Evolutionary conservation across 208 protist species (phyloP), one percentile per base, ranked within the genome.

Genomic region (Lotmaria passim): DNA sequence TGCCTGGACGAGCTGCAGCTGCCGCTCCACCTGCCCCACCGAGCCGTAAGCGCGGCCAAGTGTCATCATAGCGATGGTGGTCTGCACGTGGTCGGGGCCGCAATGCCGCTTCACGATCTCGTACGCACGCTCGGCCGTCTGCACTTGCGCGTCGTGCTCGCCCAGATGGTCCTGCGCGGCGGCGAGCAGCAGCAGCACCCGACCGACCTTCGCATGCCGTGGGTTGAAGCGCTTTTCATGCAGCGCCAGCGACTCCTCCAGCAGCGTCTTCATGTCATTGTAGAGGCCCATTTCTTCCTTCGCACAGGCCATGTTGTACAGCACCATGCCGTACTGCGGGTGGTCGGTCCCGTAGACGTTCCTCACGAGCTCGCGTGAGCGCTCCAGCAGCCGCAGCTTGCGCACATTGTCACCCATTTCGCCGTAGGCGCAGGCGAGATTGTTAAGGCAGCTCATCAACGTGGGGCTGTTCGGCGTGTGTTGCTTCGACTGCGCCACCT

Each of bases 361-460:
- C 57, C 64, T 41, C 28, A 94, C 87, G 56, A 94, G 82, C 21
- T 86, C 53, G 15, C 61, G 77, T 33, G 86, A 90, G 15, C 75
- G 79, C 65, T 90, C 81, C 59, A 96, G 87, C 33, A 96, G 65
- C 63, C 86, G 61, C 43, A 92, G 68, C 71, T 96, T 93, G 55
- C 81, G 87, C 31, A 60, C 59, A 62, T 85, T 78, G 78, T 96
- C 53, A 11, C 91, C 91, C 17, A 91, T 78, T 44, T 94, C 86
- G 7, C 91, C 88, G 65, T 96, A 96, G 30, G 84, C 86, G 59
- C 87, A 94, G n/a, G 91, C 91, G 33, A 96, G 78, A 66, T 96
- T 94, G 71, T 93, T 89, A 23, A 93, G 73, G 62, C 86, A 94
- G 73, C 76, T 89, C 85, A 96, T 91, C 53, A 93, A 77, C 8